Evolutionary conservation across 768 basidiomycete genomes (phyloP).

Genomic region (Boletus pseudopeckii): DNA sequence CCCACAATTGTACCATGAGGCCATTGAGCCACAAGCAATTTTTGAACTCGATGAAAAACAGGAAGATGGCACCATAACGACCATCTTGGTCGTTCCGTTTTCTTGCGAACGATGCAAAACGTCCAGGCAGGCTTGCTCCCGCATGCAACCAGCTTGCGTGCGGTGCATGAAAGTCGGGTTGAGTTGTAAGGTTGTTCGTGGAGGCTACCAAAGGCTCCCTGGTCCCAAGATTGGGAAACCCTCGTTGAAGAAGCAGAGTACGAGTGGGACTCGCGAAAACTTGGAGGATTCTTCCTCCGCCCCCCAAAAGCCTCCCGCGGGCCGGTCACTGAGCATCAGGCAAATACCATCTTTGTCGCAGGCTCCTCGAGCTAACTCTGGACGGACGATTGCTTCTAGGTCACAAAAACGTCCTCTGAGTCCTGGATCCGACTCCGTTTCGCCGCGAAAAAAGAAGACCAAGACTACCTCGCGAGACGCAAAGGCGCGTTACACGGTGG

Average conservation of each 20-base stretch:
- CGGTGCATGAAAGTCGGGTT: constrained; percentile 17
- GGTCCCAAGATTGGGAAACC: constrained; percentile 15
- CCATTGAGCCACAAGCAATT: constrained; percentile 20
- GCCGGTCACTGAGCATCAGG: not conserved
- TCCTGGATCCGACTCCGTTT: not conserved
- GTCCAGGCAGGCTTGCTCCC: constrained; percentile 22
- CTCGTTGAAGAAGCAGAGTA: not conserved
- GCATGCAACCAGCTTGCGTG: constrained; percentile 20
- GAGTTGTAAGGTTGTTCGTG: not conserved
- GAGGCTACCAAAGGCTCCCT: constrained; percentile 25
- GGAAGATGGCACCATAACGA: constrained; percentile 2
- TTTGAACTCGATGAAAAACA: constrained; percentile 26
- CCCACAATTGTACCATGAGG: constrained; percentile 17
- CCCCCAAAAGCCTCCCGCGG: not conserved
- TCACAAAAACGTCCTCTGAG: constrained; percentile 18
- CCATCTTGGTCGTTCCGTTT: constrained; percentile 23
- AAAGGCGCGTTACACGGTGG: not conserved
- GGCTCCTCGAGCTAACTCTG: not conserved
- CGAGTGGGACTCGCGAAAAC: not conserved
- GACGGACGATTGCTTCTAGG: not conserved
- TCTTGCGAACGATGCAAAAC: constrained; percentile 17
- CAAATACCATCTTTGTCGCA: not conserved
- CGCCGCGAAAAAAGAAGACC: constrained; percentile 4
- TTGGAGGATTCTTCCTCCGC: not conserved
- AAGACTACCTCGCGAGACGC: not conserved